Evolutionary conservation across 208 protist species (phyloP).

Genomic region (Angomonas deanei): DNA sequence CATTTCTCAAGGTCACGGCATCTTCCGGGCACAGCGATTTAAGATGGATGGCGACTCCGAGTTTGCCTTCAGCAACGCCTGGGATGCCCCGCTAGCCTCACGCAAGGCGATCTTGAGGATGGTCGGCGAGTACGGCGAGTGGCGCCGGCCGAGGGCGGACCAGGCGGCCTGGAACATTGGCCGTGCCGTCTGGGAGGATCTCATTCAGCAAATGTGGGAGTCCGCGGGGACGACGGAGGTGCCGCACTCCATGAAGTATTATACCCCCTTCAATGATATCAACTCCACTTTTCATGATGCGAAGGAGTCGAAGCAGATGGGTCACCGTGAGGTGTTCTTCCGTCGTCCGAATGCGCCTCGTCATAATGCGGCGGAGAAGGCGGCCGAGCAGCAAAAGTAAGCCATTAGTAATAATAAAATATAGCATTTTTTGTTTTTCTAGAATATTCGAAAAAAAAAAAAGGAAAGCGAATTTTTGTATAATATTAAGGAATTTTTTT

Average conservation of each 20-base stretch:
- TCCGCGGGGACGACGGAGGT: constrained; percentile 73
- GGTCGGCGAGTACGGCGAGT: constrained; percentile 90
- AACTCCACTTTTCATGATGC: constrained; percentile 69
- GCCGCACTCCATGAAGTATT: constrained; percentile 91
- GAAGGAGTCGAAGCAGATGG: constrained; percentile 84
- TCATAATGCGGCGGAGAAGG: constrained; percentile 71
- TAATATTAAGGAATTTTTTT: background rate
- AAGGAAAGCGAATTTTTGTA: background rate
- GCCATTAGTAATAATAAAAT: background rate
- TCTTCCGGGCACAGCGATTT: constrained; percentile 86
- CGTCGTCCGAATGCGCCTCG: constrained; percentile 75
- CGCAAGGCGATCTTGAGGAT: constrained; percentile 85
- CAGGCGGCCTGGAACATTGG: constrained; percentile 80
- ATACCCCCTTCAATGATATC: constrained; percentile 85
- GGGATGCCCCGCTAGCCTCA: constrained; percentile 77
- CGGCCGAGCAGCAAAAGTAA: constrained; percentile 8
- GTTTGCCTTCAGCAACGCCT: constrained; percentile 88
- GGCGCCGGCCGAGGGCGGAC: constrained; percentile 72
- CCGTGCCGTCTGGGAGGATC: constrained; percentile 80
- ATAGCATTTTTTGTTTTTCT: background rate
- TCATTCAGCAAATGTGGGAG: constrained; percentile 86
- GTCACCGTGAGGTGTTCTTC: constrained; percentile 86
- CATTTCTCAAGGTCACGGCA: constrained; percentile 81
- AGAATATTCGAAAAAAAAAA: constrained; percentile 1
- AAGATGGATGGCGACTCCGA: constrained; percentile 84